Percentiles rank a stretch among this genome's conserved stretches.
Evolutionary conservation across 345 rosid genomes (phyloP).

Genomic region (Eucalyptus shirleyi): DNA sequence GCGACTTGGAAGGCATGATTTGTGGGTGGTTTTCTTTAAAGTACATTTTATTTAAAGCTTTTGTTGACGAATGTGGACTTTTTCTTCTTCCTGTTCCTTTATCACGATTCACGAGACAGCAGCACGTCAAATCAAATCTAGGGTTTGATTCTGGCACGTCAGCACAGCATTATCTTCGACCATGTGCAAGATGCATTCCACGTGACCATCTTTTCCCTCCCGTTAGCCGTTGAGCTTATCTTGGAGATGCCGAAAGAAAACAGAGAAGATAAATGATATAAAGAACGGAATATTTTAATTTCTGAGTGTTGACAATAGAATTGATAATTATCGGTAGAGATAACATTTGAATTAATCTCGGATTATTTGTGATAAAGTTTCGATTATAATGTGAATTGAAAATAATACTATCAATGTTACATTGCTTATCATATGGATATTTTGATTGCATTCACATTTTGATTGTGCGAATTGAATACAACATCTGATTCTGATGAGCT

Average conservation of each 20-base stretch:
- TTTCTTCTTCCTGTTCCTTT: background rate
- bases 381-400: fast-evolving
- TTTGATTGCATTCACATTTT: fast-evolving
- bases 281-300: too few relatives aligned
- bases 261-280: too few relatives aligned
- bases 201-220: background rate
- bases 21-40: too few relatives aligned
- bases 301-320: too few relatives aligned
- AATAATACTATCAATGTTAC: fast-evolving
- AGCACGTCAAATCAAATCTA: background rate
- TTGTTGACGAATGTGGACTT: too few relatives aligned
- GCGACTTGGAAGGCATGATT: too few relatives aligned
- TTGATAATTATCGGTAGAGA: too few relatives aligned
- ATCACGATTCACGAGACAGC: background rate
- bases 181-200: background rate
- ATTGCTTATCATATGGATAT: fast-evolving
- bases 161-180: background rate
- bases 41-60: too few relatives aligned
- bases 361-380: too few relatives aligned
- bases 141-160: background rate
- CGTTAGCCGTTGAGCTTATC: background rate
- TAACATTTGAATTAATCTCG: too few relatives aligned
- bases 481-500: fast-evolving
- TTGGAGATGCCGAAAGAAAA: too few relatives aligned
- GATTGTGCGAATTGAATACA: fast-evolving